phyloP scores from a whole-genome alignment of 106 monocot genomes.

The Narthecium ossifragum region DNA sequence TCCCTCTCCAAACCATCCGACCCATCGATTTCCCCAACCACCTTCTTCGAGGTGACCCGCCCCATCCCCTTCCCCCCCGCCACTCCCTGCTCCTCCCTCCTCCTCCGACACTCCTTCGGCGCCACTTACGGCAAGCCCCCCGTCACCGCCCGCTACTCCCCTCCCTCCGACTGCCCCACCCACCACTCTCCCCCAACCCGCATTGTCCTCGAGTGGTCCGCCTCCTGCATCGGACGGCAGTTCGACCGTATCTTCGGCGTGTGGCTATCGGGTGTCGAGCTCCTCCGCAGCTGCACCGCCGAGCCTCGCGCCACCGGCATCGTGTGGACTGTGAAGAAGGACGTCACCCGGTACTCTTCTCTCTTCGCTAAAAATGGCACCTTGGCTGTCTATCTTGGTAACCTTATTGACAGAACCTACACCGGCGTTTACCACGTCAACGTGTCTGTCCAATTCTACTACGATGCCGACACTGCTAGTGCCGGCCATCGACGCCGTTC shows the following conservation, averaged over 20 bases:
- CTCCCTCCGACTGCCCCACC: slow-evolving; percentile 34
- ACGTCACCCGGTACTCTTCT: slow-evolving; percentile 50
- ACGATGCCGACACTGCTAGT: not conserved
- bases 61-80: slow-evolving; percentile 33
- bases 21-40: slow-evolving; percentile 31
- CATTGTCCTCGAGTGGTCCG: slow-evolving; percentile 72
- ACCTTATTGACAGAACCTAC: slow-evolving; percentile 53
- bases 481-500: not conserved
- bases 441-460: slow-evolving; percentile 51
- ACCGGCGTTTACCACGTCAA: slow-evolving; percentile 74
- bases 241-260: slow-evolving; percentile 94
- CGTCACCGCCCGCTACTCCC: slow-evolving; percentile 36
- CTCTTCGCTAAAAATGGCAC: slow-evolving; percentile 27
- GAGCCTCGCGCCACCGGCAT: slow-evolving; percentile 70
- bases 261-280: slow-evolving; percentile 77
- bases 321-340: slow-evolving; percentile 58
- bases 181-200: slow-evolving; percentile 26
- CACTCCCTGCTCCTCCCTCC: slow-evolving; percentile 35
- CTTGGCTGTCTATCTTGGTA: slow-evolving; percentile 62
- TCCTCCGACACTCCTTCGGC: slow-evolving; percentile 56
- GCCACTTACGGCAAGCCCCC: slow-evolving; percentile 42
- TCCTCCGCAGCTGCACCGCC: slow-evolving; percentile 95
- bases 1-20: not conserved
- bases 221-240: slow-evolving; percentile 67
- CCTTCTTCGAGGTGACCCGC: slow-evolving; percentile 56